A percentile compares a stretch with the other conserved stretches of the same genome.
phyloP scores from a whole-genome alignment of 306 rosid species.

The Potentilla sterilis region DNA sequence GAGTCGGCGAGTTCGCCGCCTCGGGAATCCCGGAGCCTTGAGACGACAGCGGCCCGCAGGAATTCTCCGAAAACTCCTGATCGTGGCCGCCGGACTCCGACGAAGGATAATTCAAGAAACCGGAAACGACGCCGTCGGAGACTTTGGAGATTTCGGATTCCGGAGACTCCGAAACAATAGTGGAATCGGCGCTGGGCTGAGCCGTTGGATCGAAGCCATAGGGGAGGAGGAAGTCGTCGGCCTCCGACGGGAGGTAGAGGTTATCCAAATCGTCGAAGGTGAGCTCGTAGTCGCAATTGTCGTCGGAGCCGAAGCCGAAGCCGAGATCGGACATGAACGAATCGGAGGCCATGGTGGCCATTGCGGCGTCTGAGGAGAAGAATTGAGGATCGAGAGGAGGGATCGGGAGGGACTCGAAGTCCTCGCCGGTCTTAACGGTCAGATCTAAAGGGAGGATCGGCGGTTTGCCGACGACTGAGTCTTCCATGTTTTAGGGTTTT shows the following conservation, averaged over 20 bases:
- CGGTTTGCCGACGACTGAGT: not conserved
- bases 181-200: not conserved
- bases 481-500: conserved; percentile 1
- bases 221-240: conserved; percentile 53
- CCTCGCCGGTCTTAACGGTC: conserved; percentile 13
- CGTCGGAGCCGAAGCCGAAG: conserved; percentile 40
- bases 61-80: conserved; percentile 31
- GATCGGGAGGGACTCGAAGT: conserved; percentile 41
- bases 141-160: conserved; percentile 35
- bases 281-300: conserved; percentile 49
- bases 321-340: conserved; percentile 49
- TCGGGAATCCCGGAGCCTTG: conserved; percentile 69
- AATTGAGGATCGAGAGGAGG: conserved; percentile 63
- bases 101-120: conserved; percentile 40
- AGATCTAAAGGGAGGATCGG: not conserved
- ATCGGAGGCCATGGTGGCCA: not conserved
- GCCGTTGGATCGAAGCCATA: conserved; percentile 34
- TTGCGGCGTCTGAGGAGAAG: conserved; percentile 21
- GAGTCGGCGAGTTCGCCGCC: conserved; percentile 37
- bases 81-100: conserved; percentile 32
- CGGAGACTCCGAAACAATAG: conserved; percentile 19
- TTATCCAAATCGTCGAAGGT: conserved; percentile 68
- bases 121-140: conserved; percentile 21
- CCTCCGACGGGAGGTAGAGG: conserved; percentile 51
- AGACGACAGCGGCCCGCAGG: conserved; percentile 53